These are phyloP conservation scores for Boletus patriciae DNA, from an alignment of 768 basidiomycete species.

Conservation along the genomic window DNA sequence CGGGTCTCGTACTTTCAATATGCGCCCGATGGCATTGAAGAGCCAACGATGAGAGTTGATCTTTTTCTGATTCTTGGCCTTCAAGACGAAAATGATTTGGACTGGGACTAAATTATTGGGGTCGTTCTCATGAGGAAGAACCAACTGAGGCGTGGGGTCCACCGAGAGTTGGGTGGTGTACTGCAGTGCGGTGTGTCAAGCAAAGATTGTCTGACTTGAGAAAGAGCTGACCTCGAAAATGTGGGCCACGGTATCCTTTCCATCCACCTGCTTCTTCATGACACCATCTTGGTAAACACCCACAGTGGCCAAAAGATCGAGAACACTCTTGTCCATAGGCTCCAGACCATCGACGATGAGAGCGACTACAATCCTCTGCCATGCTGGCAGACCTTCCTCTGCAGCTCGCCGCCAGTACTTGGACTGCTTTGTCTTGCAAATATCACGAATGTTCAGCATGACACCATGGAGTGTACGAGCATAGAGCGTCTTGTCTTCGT, in stretches of 20 bases:
- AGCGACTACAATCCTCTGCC: constrained; percentile 90
- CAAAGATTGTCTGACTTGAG: background rate
- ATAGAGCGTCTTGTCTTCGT: constrained; percentile 91
- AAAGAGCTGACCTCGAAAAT: constrained; percentile 77
- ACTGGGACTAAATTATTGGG: constrained; percentile 92
- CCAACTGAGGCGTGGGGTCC: constrained; percentile 85
- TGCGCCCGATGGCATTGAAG: constrained; percentile 89
- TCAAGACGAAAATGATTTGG: constrained; percentile 86
- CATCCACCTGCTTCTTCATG: constrained; percentile 91
- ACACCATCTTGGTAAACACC: constrained; percentile 94
- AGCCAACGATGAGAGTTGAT: constrained; percentile 96
- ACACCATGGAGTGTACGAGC: constrained; percentile 91
- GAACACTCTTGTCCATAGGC: constrained; percentile 91
- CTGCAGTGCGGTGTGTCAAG: constrained; percentile 39
- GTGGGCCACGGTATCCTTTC: constrained; percentile 87
- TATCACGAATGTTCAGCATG: constrained; percentile 97
- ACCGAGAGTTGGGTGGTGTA: constrained; percentile 97
- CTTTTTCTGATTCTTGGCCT: constrained; percentile 95
- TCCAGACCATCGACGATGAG: constrained; percentile 93
- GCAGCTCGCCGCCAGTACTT: constrained; percentile 86
- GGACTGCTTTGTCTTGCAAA: constrained; percentile 93
- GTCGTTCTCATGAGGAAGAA: constrained; percentile 87
- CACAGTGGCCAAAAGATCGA: constrained; percentile 85
- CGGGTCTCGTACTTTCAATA: constrained; percentile 57
- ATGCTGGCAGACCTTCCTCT: constrained; percentile 80